Evolutionary conservation across 495 filamentous ascomycete genomes (phyloP), one percentile per base, ranked within the genome.

Genomic region (Xylaria sp.): DNA sequence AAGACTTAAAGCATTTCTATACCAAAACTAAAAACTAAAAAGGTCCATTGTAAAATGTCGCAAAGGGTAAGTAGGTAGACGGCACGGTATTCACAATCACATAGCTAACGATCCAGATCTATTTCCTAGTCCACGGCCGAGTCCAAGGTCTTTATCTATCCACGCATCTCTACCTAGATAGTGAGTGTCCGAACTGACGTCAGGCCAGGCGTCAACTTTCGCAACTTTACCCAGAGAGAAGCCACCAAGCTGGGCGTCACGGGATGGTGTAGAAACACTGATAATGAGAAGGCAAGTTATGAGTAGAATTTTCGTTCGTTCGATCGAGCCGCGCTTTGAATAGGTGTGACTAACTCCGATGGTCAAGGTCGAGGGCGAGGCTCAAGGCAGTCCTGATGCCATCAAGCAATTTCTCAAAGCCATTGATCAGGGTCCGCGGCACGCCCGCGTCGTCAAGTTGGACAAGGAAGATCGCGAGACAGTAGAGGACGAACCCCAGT

Each of bases 321-420:
- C n/a, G n/a, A n/a, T n/a, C n/a, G n/a, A n/a, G n/a, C 53, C 17
- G 17, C 29, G 15, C 17, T 15, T 33, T 62, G 43, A 57, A 40
- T 37, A 37, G 29, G 43, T 69, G 43, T 69, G 26, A 21, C 61
- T 35, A 57, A 63, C 33, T 24, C 48, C 48, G 8, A 37, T 21
- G 43, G 26, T 40, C 24, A 29, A 96, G 92, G 94, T 98, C n/a
- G 90, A 92, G 78, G 95, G 95, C 50, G 95, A 98, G 82, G 93
- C 90, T 2, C 95, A 98, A 75, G 95, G 95, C 41, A 80, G 86
- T 17, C 84, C 89, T 12, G 84, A 88, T 14, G 78, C 84, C 5
- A 75, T 98, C 52, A 80, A 91, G 64, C 85, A 88, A 31, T 90
- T 97, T 61, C 78, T 97, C 14, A 89, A 92, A 72, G 90, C 93